Evolutionary conservation across 1,139 yeast species (phyloP).

Genomic region (Scheffersomyces lignicola): DNA sequence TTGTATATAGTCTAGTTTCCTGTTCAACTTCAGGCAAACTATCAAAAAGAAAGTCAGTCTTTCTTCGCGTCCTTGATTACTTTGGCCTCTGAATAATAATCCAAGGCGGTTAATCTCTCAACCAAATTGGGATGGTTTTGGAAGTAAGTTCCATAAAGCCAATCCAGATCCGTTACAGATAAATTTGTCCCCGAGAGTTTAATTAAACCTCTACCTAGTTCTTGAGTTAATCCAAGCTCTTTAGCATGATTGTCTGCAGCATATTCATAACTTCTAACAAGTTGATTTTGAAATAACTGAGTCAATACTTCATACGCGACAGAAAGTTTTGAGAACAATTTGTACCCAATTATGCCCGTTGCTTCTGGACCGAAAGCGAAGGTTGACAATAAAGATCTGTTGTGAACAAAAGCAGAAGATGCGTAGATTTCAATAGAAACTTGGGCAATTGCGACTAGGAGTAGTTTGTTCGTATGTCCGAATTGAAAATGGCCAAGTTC

Average conservation of each 20-base stretch:
- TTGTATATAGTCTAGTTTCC: too few relatives aligned
- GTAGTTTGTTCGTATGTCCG: conserved; percentile 75
- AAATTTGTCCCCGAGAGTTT: conserved; percentile 77
- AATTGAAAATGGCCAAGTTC: conserved; percentile 98
- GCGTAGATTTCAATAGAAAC: conserved; percentile 64
- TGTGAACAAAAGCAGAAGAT: conserved; percentile 77
- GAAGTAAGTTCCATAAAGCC: conserved; percentile 85
- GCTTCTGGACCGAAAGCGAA: conserved; percentile 69
- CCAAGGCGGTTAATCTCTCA: conserved; percentile 80
- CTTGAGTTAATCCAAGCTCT: conserved; percentile 65
- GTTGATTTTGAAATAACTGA: conserved; percentile 63
- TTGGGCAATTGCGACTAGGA: conserved; percentile 64
- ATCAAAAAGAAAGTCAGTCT: conserved; percentile 14
- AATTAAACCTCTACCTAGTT: conserved; percentile 71
- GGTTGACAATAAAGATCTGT: conserved; percentile 70
- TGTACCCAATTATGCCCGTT: conserved; percentile 80
- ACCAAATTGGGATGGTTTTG: conserved; percentile 88
- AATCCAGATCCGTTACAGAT: conserved; percentile 81
- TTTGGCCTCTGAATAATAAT: too few relatives aligned
- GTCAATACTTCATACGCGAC: conserved; percentile 73
- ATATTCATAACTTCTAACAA: conserved; percentile 84
- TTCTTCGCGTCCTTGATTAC: conserved; percentile 4
- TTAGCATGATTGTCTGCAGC: conserved; percentile 90
- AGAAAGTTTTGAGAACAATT: conserved; percentile 70
- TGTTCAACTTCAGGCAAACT: too few relatives aligned